Conservation (phyloP, 768 basidiomycete species). For the Phaeotremella fagi region DNA sequence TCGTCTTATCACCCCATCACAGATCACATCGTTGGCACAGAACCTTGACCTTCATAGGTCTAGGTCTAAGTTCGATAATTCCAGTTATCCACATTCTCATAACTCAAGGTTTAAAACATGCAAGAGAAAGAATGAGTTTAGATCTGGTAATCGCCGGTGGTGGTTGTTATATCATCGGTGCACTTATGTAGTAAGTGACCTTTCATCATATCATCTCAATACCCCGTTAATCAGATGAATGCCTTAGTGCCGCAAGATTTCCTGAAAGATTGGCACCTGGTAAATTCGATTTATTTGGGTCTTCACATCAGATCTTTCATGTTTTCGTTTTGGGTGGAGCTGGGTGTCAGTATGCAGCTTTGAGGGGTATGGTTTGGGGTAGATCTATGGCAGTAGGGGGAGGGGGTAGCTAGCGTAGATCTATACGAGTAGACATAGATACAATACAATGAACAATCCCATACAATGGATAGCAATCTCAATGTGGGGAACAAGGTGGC, state of each 20-base stretch:
- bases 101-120: constrained; percentile 57
- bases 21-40: constrained; percentile 68
- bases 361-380: constrained; percentile 42
- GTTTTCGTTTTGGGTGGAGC: constrained; percentile 56
- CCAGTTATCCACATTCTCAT: constrained; percentile 65
- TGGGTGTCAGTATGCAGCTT: constrained; percentile 36
- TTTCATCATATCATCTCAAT: background rate
- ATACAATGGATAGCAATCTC: too few relatives aligned
- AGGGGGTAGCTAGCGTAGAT: too few relatives aligned
- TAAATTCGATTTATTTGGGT: constrained; percentile 69
- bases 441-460: background rate
- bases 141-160: constrained; percentile 66
- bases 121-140: constrained; percentile 64
- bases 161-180: constrained; percentile 71
- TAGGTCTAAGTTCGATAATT: constrained; percentile 66
- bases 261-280: constrained; percentile 73
- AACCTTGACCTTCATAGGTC: constrained; percentile 69
- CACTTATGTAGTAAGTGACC: constrained; percentile 67
- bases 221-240: constrained; percentile 15
- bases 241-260: constrained; percentile 68
- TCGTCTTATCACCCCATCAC: constrained; percentile 74
- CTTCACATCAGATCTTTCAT: constrained; percentile 90
- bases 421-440: background rate
- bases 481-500: too few relatives aligned
- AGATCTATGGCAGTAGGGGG: constrained; percentile 24